Conservation (phyloP, 805 yeast genomes). For the Ogataea trehalophila region DNA sequence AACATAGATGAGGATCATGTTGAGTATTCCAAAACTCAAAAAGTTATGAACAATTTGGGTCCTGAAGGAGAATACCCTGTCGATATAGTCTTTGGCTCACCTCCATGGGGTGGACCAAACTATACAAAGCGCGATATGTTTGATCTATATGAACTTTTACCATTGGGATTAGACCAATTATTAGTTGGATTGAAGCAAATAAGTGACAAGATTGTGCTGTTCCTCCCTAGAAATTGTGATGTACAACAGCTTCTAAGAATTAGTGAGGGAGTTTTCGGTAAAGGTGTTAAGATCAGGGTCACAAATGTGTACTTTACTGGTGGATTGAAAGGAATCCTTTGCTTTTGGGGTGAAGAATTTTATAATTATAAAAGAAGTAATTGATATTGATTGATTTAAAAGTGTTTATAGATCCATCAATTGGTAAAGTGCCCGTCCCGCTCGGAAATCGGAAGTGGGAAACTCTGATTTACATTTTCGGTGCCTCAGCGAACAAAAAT, state of each 20-base stretch:
- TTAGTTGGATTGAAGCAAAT: conserved; percentile 38
- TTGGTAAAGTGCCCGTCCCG: too few relatives aligned
- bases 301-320: conserved; percentile 39
- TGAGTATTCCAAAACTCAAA: conserved; percentile 7
- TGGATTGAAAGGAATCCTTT: conserved; percentile 48
- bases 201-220: conserved; percentile 48
- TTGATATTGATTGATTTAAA: background rate
- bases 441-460: too few relatives aligned
- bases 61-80: conserved; percentile 17
- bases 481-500: too few relatives aligned
- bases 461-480: too few relatives aligned
- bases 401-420: too few relatives aligned
- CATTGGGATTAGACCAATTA: conserved; percentile 43
- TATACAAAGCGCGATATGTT: conserved; percentile 42
- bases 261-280: conserved; percentile 43
- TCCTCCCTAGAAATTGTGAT: conserved; percentile 59
- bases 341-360: conserved; percentile 55
- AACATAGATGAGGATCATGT: conserved; percentile 4
- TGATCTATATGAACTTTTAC: conserved; percentile 43
- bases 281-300: conserved; percentile 39
- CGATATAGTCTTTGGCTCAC: conserved; percentile 66
- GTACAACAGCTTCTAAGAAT: conserved; percentile 45
- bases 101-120: conserved; percentile 85
- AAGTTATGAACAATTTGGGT: conserved; percentile 5
- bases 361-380: conserved; percentile 16